Evolutionary conservation across 129 eudicot genomes (phyloP), one percentile per base, ranked within the genome.

Genomic region (Chrysanthemum makinoi): DNA sequence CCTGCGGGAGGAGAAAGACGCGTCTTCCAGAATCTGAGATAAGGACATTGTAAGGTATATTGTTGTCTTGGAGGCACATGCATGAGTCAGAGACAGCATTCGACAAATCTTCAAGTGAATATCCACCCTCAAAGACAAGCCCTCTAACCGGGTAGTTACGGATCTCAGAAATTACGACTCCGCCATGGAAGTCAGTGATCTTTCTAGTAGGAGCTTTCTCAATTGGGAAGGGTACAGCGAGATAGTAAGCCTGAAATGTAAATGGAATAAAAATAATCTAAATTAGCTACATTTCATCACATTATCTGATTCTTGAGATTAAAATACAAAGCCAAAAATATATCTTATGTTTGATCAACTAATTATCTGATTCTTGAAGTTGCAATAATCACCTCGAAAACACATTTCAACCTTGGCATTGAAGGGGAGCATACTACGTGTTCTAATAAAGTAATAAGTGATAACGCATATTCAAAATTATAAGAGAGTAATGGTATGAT

Each of bases 1-100:
- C 99, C 97, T 95, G 99, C n/a, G 99, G 99, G 67, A 95, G 77
- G 79, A 95, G 89, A 75, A 88, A 95, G 18, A 90, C 72, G 30
- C 96, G 92, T 68, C 81, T 86, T 24, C 97, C 99, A 2, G 88
- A 88, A 74, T 95, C 97, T 44, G 97, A 78, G 50, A 95, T 86
- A 39, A 95, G 97, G 35, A 90, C 96, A 78, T 95, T 95, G 82
- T 82, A 88, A 46, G 99, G 99, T 17, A 95, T 86, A 75, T 95
- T 95, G 81, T 86, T 86, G 70, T 88, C 88, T 86, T 95, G 97
- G 74, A 95, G 95, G 81, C 97, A 95, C 52, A 90, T 84, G 79
- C 99, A 95, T 1, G 93, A 83, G 64, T 88, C 94, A 6, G 95
- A 83, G 62, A 90, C 91, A 19, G 85, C 89, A 56, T 86, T 78